These are phyloP conservation scores for Pseudozyma tsukubaensis DNA, from an alignment of 1,284 basidiomycete species.

Conservation along the genomic window DNA sequence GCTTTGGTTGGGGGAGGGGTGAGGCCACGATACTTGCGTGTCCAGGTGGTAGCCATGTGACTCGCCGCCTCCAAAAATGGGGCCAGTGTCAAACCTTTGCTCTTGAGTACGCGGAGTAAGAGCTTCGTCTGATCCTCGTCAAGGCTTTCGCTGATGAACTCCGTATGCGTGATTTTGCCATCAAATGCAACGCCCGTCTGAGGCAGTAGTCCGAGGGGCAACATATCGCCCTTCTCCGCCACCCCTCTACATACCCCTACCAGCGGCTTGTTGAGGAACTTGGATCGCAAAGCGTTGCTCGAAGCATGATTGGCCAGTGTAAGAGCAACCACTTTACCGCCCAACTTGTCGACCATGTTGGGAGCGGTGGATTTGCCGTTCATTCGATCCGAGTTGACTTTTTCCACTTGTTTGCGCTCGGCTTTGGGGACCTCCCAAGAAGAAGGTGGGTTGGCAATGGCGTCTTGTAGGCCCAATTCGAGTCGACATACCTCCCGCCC, in stretches of 20 bases:
- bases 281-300: background rate
- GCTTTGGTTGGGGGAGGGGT: background rate
- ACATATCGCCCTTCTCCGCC: slow-evolving; percentile 34
- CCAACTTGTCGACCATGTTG: slow-evolving; percentile 19
- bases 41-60: slow-evolving; percentile 37
- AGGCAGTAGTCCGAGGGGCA: slow-evolving; percentile 40
- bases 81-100: slow-evolving; percentile 24
- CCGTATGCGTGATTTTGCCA: slow-evolving; percentile 18
- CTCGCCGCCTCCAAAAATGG: slow-evolving; percentile 35
- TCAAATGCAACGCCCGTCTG: slow-evolving; percentile 15
- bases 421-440: slow-evolving; percentile 10
- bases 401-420: slow-evolving; percentile 20
- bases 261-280: slow-evolving; percentile 25
- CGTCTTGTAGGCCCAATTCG: slow-evolving; percentile 30
- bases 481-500: slow-evolving; percentile 28
- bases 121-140: slow-evolving; percentile 1
- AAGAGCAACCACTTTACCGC: slow-evolving; percentile 10
- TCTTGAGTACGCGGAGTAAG: slow-evolving; percentile 15
- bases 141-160: slow-evolving; percentile 4
- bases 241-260: slow-evolving; percentile 22
- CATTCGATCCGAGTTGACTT: slow-evolving; percentile 28
- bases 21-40: slow-evolving; percentile 20
- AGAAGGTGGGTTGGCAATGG: slow-evolving; percentile 13
- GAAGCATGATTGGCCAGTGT: slow-evolving; percentile 11
- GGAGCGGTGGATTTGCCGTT: slow-evolving; percentile 30